Base-by-base conservation (phyloP, 306 rosid genomes). In the Quercus cerris region DNA sequence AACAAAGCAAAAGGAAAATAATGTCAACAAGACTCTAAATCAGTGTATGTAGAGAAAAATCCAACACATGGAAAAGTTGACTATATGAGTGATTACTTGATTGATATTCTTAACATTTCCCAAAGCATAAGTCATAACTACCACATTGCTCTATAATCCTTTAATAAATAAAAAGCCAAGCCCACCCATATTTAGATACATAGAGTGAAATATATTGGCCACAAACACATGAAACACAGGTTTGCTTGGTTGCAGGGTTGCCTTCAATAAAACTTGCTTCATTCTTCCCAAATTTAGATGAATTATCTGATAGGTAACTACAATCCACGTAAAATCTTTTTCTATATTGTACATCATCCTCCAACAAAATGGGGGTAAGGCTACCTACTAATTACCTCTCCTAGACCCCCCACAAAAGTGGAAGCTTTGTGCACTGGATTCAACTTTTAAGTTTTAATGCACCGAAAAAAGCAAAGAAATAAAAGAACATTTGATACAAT, bases 11-110 rank as follows among this genome's bases (percentile, higher is more conserved):
- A 59, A 13, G 33, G 46, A 11, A 38, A n/a, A 51, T 57, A 73
- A 73, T 17, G 58, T 79, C 56, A 87, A 6, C 25, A 71, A 7
- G 74, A 74, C 62, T 62, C 74, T n/a, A 33, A 61, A 73, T 63
- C 81, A 76, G 28, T 28, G 33, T 67, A 56, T 35, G 31, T 6
- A 30, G 31, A 84, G 77, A 31, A 59, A 59, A 33, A 22, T 62
- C 44, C 1, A 22, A 51, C 22, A 4, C 67, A 31, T 23, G 28
- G 41, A 57, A 62, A 56, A 6, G 51, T 25, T 68, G 63, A 70
- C 18, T 74, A 56, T 69, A 14, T 23, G 35, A 25, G 41, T 30
- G 8, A 67, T 35, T 33, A 35, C 33, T 18, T 23, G 3, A 66
- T 0, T 25, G 19, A 6, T 66, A 31, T 66, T 66, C 20, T 18